Percentiles rank a stretch among this genome's conserved stretches.
phyloP scores from a whole-genome alignment of 441 rosid genomes.

The Gossypium schwendimanii region DNA sequence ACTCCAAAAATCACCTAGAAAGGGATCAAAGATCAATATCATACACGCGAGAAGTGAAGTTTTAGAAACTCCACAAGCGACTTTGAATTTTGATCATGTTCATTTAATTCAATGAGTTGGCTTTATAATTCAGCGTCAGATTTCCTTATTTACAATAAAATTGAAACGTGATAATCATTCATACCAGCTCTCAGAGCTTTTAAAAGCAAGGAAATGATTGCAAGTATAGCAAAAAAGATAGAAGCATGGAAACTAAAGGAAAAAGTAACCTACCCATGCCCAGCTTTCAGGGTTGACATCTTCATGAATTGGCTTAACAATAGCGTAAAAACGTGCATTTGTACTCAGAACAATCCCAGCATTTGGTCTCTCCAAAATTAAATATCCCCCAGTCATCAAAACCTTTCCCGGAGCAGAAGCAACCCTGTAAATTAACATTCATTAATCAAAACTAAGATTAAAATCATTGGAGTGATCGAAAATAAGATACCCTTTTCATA shows the following conservation, averaged over 20 bases:
- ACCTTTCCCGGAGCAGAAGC: conserved; percentile 99
- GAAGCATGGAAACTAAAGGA: conserved; percentile 1
- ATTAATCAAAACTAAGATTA: not conserved
- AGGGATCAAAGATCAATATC: not conserved
- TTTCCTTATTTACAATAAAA: not conserved
- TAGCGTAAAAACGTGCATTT: conserved; percentile 80
- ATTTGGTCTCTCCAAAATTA: conserved; percentile 86
- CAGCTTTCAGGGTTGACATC: conserved; percentile 65
- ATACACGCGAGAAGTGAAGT: not conserved
- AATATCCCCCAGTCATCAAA: conserved; percentile 90
- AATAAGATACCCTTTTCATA: not conserved
- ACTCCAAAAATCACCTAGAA: not conserved
- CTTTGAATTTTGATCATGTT: not conserved
- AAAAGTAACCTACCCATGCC: conserved; percentile 82
- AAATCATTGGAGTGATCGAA: not conserved
- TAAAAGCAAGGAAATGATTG: not conserved
- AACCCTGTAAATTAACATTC: conserved; percentile 35
- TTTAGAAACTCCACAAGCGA: not conserved
- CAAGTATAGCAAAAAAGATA: not conserved
- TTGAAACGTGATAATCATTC: not conserved
- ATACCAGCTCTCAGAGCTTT: not conserved
- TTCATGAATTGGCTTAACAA: conserved; percentile 65
- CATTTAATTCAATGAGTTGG: not conserved
- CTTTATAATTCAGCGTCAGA: not conserved
- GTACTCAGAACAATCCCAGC: conserved; percentile 81